These are phyloP conservation scores for Diaporthe helianthi DNA, from an alignment of 2,329 filamentous ascomycete species.

Conservation along the genomic window DNA sequence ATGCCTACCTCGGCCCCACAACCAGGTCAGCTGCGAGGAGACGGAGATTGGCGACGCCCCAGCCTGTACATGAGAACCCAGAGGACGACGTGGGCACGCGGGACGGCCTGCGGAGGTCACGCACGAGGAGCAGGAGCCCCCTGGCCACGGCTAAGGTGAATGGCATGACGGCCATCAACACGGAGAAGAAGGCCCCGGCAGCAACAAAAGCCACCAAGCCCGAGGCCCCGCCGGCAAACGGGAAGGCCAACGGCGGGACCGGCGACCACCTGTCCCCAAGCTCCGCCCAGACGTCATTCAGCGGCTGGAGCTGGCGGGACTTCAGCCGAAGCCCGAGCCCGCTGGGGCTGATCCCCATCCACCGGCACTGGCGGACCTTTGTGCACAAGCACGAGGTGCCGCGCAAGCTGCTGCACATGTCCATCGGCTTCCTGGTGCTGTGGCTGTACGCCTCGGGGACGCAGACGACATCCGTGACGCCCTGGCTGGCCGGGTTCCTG, in stretches of 20 bases:
- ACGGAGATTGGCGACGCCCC: slow-evolving; percentile 63
- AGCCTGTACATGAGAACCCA: slow-evolving; percentile 65
- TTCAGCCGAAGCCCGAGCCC: slow-evolving; percentile 92
- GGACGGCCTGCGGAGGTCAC: slow-evolving; percentile 63
- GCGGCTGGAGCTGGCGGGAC: slow-evolving; percentile 80
- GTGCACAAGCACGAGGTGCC: slow-evolving; percentile 98
- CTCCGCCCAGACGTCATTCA: slow-evolving; percentile 56
- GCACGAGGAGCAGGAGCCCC: slow-evolving; percentile 76
- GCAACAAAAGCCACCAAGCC: slow-evolving; percentile 36
- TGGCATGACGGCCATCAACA: slow-evolving; percentile 59
- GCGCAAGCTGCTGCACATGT: slow-evolving; percentile 90
- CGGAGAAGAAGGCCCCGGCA: slow-evolving; percentile 39
- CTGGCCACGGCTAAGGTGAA: slow-evolving; percentile 59
- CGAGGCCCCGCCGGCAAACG: slow-evolving; percentile 39
- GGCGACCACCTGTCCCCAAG: slow-evolving; percentile 75
- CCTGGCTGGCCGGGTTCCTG: slow-evolving; percentile 80
- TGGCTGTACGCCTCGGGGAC: slow-evolving; percentile 83
- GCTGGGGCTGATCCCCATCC: slow-evolving; percentile 92
- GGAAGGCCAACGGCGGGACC: slow-evolving; percentile 37
- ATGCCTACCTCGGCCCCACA: slow-evolving; percentile 74
- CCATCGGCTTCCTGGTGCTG: slow-evolving; percentile 92
- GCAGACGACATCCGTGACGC: slow-evolving; percentile 79
- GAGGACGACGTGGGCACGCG: slow-evolving; percentile 57
- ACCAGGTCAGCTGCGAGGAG: slow-evolving; percentile 76
- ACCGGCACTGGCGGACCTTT: slow-evolving; percentile 88